These are phyloP conservation scores for Schoenoplectus tabernaemontani DNA, from an alignment of 202 grass and related monocot genomes.

Conservation along the genomic window DNA sequence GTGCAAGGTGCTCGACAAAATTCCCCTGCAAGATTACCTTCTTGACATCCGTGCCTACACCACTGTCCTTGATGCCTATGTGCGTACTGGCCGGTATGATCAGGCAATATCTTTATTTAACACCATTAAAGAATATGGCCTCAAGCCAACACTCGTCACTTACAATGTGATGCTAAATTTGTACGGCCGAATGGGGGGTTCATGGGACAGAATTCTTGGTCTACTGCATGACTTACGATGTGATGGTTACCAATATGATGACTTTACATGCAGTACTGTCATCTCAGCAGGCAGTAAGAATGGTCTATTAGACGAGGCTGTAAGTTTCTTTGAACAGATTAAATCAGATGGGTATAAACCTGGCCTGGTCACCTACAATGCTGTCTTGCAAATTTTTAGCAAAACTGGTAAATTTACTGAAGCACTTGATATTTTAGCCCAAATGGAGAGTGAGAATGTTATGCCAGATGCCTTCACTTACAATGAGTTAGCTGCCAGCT, in stretches of 20 bases:
- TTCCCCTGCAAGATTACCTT: slow-evolving; percentile 35
- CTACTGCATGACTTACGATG: slow-evolving; percentile 58
- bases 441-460: slow-evolving; percentile 69
- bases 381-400: slow-evolving; percentile 71
- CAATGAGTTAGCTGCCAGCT: slow-evolving; percentile 58
- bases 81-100: slow-evolving; percentile 43
- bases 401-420: slow-evolving; percentile 52
- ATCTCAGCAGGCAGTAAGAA: slow-evolving; percentile 57
- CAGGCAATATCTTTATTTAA: slow-evolving; percentile 52
- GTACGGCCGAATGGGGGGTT: slow-evolving; percentile 66
- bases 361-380: slow-evolving; percentile 63
- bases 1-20: slow-evolving; percentile 62
- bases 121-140: slow-evolving; percentile 39
- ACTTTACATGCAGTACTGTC: slow-evolving; percentile 83
- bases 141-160: slow-evolving; percentile 63
- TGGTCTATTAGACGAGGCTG: slow-evolving; percentile 49
- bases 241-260: slow-evolving; percentile 36
- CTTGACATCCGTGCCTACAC: slow-evolving; percentile 79
- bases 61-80: slow-evolving; percentile 63
- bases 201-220: slow-evolving; percentile 51
- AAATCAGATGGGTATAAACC: slow-evolving; percentile 51
- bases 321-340: slow-evolving; percentile 50
- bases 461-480: slow-evolving; percentile 60
- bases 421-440: slow-evolving; percentile 50
- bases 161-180: slow-evolving; percentile 91